phyloP scores from a whole-genome alignment of 768 basidiomycete species.

The Atractiella rhizophila region DNA sequence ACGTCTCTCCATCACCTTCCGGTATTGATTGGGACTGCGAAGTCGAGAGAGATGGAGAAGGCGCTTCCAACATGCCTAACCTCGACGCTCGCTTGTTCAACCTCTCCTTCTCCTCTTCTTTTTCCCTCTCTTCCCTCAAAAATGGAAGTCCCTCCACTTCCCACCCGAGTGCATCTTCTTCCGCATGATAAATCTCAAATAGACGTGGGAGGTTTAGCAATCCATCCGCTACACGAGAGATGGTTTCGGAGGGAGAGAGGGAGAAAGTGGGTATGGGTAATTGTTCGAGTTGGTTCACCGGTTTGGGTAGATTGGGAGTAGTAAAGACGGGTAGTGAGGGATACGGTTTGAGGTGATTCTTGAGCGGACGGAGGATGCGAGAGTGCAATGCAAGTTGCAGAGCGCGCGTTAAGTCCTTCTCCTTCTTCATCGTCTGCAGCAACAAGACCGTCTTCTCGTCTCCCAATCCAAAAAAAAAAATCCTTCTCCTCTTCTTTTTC shows the following conservation, averaged over 20 bases:
- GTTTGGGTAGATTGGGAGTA: conserved; percentile 27
- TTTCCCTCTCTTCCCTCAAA: too few relatives aligned
- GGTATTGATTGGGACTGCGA: conserved; percentile 93
- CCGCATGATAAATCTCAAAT: conserved; percentile 83
- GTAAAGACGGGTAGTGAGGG: conserved; percentile 42
- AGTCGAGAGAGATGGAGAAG: conserved; percentile 29
- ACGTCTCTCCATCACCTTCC: too few relatives aligned
- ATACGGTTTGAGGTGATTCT: conserved; percentile 45
- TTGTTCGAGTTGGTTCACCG: too few relatives aligned
- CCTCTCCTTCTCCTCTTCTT: too few relatives aligned
- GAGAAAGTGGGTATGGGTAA: conserved; percentile 72
- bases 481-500: too few relatives aligned
- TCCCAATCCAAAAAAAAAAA: too few relatives aligned
- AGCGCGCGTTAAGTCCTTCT: conserved; percentile 21
- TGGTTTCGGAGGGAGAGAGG: conserved; percentile 61
- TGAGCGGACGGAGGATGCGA: conserved; percentile 60
- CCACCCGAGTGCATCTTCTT: conserved; percentile 59
- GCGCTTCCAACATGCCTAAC: too few relatives aligned
- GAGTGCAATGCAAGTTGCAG: conserved; percentile 55
- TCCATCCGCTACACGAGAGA: conserved; percentile 79
- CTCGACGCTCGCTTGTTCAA: too few relatives aligned
- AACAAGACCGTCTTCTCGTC: too few relatives aligned
- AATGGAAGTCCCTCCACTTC: conserved; percentile 59
- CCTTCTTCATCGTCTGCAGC: too few relatives aligned
- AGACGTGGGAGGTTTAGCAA: conserved; percentile 71